phyloP scores from a whole-genome alignment of 2,329 filamentous ascomycete genomes.

The Beauveria brongniartii region DNA sequence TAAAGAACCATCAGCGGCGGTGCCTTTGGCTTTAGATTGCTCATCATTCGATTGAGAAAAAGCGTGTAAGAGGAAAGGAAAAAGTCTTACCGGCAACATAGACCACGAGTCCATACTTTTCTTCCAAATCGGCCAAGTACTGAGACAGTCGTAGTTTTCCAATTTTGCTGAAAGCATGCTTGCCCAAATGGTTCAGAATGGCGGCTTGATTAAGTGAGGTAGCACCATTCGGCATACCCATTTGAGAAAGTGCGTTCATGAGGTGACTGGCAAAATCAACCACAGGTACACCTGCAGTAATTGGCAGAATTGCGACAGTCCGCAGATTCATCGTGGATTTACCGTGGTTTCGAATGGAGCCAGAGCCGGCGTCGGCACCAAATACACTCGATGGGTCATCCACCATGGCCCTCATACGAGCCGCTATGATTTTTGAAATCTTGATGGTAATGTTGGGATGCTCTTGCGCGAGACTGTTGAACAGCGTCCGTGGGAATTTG shows the following conservation, averaged over 20 bases:
- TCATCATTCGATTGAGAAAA: constrained; percentile 38
- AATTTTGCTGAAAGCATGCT: constrained; percentile 95
- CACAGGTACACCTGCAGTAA: constrained; percentile 85
- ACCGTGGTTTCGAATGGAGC: constrained; percentile 43
- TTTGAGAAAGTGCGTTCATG: constrained; percentile 79
- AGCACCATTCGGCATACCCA: constrained; percentile 82
- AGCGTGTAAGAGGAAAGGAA: neutral
- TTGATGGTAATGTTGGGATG: constrained; percentile 98
- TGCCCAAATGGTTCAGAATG: constrained; percentile 88
- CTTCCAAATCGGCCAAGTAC: constrained; percentile 91
- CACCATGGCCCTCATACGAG: constrained; percentile 81
- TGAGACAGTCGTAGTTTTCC: constrained; percentile 93
- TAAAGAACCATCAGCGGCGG: constrained; percentile 46
- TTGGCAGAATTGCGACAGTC: constrained; percentile 85
- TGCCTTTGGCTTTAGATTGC: constrained; percentile 41
- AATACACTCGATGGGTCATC: constrained; percentile 68
- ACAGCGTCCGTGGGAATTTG: constrained; percentile 89
- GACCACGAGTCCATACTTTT: constrained; percentile 91
- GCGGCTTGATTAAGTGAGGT: constrained; percentile 89
- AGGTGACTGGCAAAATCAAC: constrained; percentile 89
- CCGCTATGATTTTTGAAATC: constrained; percentile 96
- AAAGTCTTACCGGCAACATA: constrained; percentile 68
- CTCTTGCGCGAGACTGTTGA: constrained; percentile 95
- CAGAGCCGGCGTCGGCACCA: constrained; percentile 55
- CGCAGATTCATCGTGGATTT: constrained; percentile 87